phyloP scores from a whole-genome alignment of 192 early-diverging fungal species.

The Gryganskiella cystojenkinii region DNA sequence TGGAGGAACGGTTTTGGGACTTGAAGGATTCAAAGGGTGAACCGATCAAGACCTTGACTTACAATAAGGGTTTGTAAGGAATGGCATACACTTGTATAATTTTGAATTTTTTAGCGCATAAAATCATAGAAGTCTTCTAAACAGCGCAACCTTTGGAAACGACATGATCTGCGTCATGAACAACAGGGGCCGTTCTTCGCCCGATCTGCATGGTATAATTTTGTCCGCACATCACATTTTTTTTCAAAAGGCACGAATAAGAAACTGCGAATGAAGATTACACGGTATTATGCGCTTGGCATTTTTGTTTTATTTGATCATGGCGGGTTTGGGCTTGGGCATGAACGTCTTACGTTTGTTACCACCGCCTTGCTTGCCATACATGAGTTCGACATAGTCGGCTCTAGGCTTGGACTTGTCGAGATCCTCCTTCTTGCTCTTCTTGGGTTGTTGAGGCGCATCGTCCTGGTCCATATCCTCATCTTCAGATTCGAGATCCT shows the following conservation, averaged over 20 bases:
- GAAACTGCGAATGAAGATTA: too few relatives aligned
- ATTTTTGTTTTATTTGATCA: conserved; percentile 47
- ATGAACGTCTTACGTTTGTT: conserved; percentile 49
- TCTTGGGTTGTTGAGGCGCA: not conserved
- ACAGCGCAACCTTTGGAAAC: too few relatives aligned
- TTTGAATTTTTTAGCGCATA: too few relatives aligned
- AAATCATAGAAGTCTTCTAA: too few relatives aligned
- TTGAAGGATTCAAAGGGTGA: conserved; percentile 70
- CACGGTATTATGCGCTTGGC: too few relatives aligned
- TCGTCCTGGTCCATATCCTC: conserved; percentile 28
- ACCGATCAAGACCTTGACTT: conserved; percentile 69
- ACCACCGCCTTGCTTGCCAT: conserved; percentile 33
- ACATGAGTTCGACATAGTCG: conserved; percentile 52
- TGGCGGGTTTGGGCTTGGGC: conserved; percentile 48
- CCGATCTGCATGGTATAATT: too few relatives aligned
- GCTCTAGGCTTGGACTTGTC: conserved; percentile 45
- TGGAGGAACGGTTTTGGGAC: conserved; percentile 74
- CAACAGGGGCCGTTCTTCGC: too few relatives aligned
- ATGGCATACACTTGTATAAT: not conserved
- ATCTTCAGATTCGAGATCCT: conserved; percentile 25
- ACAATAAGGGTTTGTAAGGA: conserved; percentile 79
- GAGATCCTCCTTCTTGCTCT: conserved; percentile 29
- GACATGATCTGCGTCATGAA: too few relatives aligned
- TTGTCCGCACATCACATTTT: too few relatives aligned
- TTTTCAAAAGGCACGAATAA: too few relatives aligned